Evolutionary conservation across 2,329 filamentous ascomycete species (phyloP).

Genomic region (Trichoderma citrinoviride): DNA sequence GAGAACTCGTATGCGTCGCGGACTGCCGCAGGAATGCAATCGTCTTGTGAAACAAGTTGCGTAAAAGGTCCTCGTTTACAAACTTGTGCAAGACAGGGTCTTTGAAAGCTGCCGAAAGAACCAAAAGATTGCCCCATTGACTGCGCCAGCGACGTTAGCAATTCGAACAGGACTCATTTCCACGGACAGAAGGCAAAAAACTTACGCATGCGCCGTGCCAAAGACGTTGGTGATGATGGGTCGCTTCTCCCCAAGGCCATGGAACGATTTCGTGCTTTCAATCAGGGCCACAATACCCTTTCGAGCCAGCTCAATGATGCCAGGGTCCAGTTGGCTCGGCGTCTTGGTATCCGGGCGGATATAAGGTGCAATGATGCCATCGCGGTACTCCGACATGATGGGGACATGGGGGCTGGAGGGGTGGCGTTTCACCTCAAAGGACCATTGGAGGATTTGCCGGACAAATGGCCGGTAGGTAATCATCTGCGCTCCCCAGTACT

Average conservation of each 20-base stretch:
- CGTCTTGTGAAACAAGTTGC: slow-evolving; percentile 65
- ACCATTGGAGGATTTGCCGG: slow-evolving; percentile 53
- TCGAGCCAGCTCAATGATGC: slow-evolving; percentile 54
- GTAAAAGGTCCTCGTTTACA: slow-evolving; percentile 56
- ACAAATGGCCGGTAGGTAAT: slow-evolving; percentile 83
- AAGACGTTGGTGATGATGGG: slow-evolving; percentile 94
- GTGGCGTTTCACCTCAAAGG: slow-evolving; percentile 38
- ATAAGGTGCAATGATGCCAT: slow-evolving; percentile 38
- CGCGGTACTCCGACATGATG: slow-evolving; percentile 36
- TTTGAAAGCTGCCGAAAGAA: slow-evolving; percentile 77
- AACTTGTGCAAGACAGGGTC: slow-evolving; percentile 60
- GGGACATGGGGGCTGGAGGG: slow-evolving; percentile 36
- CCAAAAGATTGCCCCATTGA: slow-evolving; percentile 94
- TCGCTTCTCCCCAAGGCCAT: slow-evolving; percentile 59
- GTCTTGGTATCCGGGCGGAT: slow-evolving; percentile 40
- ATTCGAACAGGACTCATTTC: neutral
- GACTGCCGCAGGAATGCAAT: slow-evolving; percentile 72
- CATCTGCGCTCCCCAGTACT: slow-evolving; percentile 90
- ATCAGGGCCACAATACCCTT: slow-evolving; percentile 72
- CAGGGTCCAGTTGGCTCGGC: slow-evolving; percentile 41
- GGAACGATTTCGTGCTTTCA: slow-evolving; percentile 80
- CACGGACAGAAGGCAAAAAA: slow-evolving; percentile 28
- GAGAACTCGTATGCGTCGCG: slow-evolving; percentile 69
- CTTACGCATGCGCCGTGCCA: slow-evolving; percentile 93
- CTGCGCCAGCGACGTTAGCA: slow-evolving; percentile 44